Evolutionary conservation across 192 early-diverging fungal species (phyloP).

Genomic region (Coemansia sp.): DNA sequence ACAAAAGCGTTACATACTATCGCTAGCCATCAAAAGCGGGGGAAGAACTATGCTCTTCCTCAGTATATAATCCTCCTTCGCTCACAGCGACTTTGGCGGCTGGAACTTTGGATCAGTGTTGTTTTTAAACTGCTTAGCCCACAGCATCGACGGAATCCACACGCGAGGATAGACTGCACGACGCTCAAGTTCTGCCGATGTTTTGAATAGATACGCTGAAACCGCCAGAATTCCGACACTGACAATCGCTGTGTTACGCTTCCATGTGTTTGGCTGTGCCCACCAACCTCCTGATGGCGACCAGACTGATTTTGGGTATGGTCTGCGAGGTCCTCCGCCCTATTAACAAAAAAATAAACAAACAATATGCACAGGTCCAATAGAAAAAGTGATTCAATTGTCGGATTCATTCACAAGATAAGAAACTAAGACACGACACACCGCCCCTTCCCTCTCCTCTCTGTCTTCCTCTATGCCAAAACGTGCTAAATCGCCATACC

Average conservation of each 20-base stretch:
- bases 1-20: too few species aligned
- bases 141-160: constrained; percentile 59
- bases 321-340: constrained; percentile 51
- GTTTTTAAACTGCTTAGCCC: constrained; percentile 57
- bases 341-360: constrained; percentile 9
- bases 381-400: neutral
- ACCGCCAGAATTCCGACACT: constrained; percentile 17
- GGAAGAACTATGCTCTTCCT: too few species aligned
- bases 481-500: neutral
- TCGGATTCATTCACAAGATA: neutral
- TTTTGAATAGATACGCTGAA: constrained; percentile 58
- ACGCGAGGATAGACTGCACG: constrained; percentile 53
- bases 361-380: neutral
- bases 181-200: constrained; percentile 60
- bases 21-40: too few species aligned
- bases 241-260: constrained; percentile 51
- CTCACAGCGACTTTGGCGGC: constrained; percentile 54
- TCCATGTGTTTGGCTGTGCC: constrained; percentile 62
- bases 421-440: neutral
- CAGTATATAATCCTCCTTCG: neutral
- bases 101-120: constrained; percentile 50
- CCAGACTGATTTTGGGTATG: constrained; percentile 55
- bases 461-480: neutral
- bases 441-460: neutral
- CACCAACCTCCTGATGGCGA: constrained; percentile 66